Evolutionary conservation across 768 basidiomycete species (phyloP), one percentile per base, ranked within the genome.

Genomic region (Pisolithus microcarpus): DNA sequence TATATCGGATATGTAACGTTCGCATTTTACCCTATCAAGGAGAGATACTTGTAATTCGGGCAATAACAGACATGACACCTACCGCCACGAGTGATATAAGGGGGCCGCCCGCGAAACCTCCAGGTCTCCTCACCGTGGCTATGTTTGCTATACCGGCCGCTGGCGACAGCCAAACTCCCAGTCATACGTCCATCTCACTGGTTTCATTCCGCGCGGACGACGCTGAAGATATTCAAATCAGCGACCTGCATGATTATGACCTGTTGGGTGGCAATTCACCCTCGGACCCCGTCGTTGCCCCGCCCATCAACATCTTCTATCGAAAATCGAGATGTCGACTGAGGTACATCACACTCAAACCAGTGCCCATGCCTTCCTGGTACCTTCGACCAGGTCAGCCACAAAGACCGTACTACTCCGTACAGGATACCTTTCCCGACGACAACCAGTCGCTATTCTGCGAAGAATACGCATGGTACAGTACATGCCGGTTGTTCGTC

Each of bases 21-120:
- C 75, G 79, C 28, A 70, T 76, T 23, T 60, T 81, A 34, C 79
- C 80, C 2, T 63, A 67, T 13, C 81, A 83, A 59, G 64, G 68
- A 8, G 71, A 78, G 48, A 62, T 84, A 11, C 65, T 84, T 19
- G 68, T 81, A 48, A 69, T 81, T 43, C 79, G 82, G 34, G 66
- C 69, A 4, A 55, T 76, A 43, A 61, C 45, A 21, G 45, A 46
- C 21, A 36, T 36, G 31, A 46, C 45, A 5, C 45, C 45, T 19
- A 31, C 34, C 31, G 31, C 5, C 6, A 46, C 30, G 13, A 34
- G 11, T 23, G 45, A 46, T n/a, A 44, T 28, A 28, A 36, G 43
- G 24, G 55, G 54, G 4, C 53, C 49, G 21, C 64, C 62, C 4
- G 59, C 54, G 10, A 28, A 38, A n/a, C 42, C 65, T 9, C 59